Evolutionary conservation across 176 grass and related monocot genomes (phyloP), one percentile per base, ranked within the genome.

Genomic region (Alloteropsis semialata): DNA sequence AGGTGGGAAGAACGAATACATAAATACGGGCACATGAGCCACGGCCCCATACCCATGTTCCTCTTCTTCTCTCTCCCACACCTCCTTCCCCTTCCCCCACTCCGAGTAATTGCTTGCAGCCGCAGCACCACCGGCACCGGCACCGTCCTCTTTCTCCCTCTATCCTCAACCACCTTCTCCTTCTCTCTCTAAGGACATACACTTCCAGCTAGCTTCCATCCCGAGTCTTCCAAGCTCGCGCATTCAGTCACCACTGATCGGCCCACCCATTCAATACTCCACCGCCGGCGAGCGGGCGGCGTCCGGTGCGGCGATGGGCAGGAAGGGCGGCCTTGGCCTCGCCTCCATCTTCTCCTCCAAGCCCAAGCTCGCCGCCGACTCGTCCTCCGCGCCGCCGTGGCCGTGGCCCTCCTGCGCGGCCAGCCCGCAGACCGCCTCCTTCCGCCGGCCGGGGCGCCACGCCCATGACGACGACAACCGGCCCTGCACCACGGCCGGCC

Each of bases 261-360:
- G 19, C 28, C 33, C 32, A 7, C 10, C 27, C 22, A 46, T 57
- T 43, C 75, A 62, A 18, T 10, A 62, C 72, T 3, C 28, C 76
- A 34, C 60, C 27, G 1, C 39, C 38, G 11, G 5, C n/a, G 34
- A 14, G 36, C 36, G 10, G 29, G 62, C 36, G 10, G 12, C n/a
- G 30, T 17, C 32, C 17, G 19, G 2, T 0, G 4, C 65, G 37
- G 25, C 10, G 43, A 71, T 85, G 89, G 87, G 66, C 57, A 91
- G 80, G 69, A 98, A 93, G 83, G 78, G 89, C 74, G 77, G 91
- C 77, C 36, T 98, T 69, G 77, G 91, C 77, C 36, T 98, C 38
- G 71, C 84, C 57, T 84, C 91, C 72, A 87, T 98, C 76, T 84
- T 98, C 61, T 93, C 85, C 44, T 86, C 85, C 84, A 85, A 72